Conservation (phyloP, 306 rosid genomes). For the Rosa rugosa region DNA sequence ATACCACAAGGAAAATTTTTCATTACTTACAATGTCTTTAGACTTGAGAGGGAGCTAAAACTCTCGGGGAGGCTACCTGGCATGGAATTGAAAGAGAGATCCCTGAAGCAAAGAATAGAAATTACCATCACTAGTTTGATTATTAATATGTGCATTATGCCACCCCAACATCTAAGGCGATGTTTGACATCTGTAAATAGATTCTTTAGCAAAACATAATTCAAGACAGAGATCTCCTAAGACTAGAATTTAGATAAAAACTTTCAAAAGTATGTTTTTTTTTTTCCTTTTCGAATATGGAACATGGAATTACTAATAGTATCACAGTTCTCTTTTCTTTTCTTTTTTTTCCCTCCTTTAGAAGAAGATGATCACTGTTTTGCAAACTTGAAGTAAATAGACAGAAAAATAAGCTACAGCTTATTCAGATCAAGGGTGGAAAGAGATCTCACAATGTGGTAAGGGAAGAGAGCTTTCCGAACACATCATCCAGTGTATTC, state of each 20-base stretch:
- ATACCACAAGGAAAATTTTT: conserved; percentile 5
- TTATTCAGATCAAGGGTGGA: conserved; percentile 21
- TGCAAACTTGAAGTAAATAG: conserved; percentile 16
- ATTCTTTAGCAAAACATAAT: conserved; percentile 5
- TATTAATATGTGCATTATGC: neutral
- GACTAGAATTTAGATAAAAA: neutral
- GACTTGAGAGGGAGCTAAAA: conserved; percentile 75
- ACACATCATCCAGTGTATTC: conserved; percentile 49
- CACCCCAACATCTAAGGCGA: conserved; percentile 6
- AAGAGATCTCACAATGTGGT: conserved; percentile 60
- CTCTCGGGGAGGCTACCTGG: conserved; percentile 79
- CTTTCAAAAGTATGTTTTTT: neutral
- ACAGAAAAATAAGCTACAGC: neutral
- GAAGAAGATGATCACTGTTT: conserved; percentile 4
- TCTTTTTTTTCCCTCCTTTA: neutral
- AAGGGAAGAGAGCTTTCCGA: conserved; percentile 69
- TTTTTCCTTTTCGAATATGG: neutral
- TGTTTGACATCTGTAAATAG: neutral
- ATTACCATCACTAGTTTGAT: conserved; percentile 17
- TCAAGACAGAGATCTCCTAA: conserved; percentile 10
- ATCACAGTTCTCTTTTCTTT: neutral
- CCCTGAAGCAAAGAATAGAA: conserved; percentile 62
- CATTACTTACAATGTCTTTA: conserved; percentile 57
- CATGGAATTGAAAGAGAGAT: conserved; percentile 77
- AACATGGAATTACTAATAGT: neutral